Evolutionary conservation across 2,329 filamentous ascomycete genomes (phyloP).

Genomic region (Pseudocercospora vitis): DNA sequence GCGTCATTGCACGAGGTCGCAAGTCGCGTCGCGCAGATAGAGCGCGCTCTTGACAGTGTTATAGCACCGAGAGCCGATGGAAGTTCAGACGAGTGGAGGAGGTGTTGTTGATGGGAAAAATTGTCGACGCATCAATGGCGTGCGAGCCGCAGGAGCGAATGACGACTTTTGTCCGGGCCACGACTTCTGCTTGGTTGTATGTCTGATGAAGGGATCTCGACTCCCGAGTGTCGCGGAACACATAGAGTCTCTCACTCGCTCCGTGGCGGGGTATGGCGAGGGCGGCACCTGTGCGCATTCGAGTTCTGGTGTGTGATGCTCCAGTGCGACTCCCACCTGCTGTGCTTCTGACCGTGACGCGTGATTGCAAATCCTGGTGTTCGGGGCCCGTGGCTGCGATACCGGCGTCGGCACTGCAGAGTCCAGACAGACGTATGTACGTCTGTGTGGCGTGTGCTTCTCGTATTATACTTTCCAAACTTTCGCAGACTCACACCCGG

Average conservation of each 20-base stretch:
- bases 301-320: no score
- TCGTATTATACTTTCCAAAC: background rate
- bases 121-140: constrained; percentile 4
- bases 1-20: background rate
- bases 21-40: no score
- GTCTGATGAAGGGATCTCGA: background rate
- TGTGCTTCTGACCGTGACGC: no score
- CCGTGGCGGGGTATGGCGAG: background rate
- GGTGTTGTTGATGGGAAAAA: constrained; percentile 3
- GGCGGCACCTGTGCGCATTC: background rate
- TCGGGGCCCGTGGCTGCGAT: no score
- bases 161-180: background rate
- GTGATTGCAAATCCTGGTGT: no score
- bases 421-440: no score
- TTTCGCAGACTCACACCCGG: background rate
- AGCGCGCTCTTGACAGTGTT: no score
- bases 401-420: no score
- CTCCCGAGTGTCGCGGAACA: background rate
- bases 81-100: background rate
- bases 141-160: background rate
- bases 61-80: background rate
- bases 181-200: constrained; percentile 13
- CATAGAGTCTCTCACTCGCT: background rate
- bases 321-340: no score
- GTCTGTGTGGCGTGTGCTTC: no score